Evolutionary conservation across 2,329 filamentous ascomycete genomes (phyloP), one percentile per base, ranked within the genome.

Genomic region (Botrytis paeoniae): DNA sequence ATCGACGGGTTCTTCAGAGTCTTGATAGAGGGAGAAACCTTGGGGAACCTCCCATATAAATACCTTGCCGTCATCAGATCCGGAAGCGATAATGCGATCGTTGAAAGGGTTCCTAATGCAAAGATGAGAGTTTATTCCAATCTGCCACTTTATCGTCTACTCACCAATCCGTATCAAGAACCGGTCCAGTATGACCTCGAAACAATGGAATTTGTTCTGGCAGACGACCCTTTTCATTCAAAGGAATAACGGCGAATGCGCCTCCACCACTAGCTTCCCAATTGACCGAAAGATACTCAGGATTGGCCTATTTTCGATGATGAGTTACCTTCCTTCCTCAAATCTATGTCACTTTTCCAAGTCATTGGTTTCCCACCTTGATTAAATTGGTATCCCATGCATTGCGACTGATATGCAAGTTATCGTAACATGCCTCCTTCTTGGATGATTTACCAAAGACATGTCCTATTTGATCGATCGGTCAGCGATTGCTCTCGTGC

Each of bases 391-490:
- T 98, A 84, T 99, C 96, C 96, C 96, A 99, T 72, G 96, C 96
- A 90, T 99, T 99, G 84, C 92, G 93, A 81, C 94, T 98, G 84
- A 99, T 94, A 82, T 94, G 93, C 78, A 99, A 86, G 84, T 98
- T 98, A 84, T 99, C 96, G 85, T 98, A 99, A 87, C 95, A 98
- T 88, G 93, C 93, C 83, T 99, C 96, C 89, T 97, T 98, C 84
- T 93, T 92, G 78, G 95, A 97, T 76, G 94, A 86, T 85, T 97
- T 96, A 82, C 96, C 96, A 86, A 98, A 99, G 85, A 99, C 93
- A 88, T 99, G 96, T 87, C 95, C 95, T 98, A 83, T 29, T 48
- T 54, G 25, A 16, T 41, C 32, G 51, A 74, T 80, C 73, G 51
- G 75, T 80, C 73, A 80, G 77, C 74, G 35, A 66, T n/a, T 76